Base-by-base conservation (phyloP, 2,329 filamentous ascomycete species). In the Arthroderma uncinatum region DNA sequence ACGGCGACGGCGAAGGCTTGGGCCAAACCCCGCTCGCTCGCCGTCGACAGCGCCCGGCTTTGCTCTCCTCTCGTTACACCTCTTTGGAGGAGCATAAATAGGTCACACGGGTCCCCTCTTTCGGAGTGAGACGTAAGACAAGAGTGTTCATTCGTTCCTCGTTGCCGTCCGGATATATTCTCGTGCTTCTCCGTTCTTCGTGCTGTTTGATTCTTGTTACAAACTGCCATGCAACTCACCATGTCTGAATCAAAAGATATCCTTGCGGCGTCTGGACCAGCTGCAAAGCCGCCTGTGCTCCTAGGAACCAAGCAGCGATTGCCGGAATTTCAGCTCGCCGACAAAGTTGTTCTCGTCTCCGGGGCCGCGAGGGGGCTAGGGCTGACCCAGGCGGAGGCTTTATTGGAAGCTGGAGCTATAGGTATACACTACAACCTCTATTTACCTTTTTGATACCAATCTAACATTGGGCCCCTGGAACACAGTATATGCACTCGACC, bases 291-390 rank as follows among this genome's bases (percentile, higher is more conserved):
- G 3, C 25, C 44, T 8, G 40, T 57, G 8, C 53, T 33, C 19
- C 33, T 59, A n/a, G 57, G 55, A 21, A 62, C 56, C 19, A 59
- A 59, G 57, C 36, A 28, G 54, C 63, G 71, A 54, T 73, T 91
- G 54, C 83, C 86, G 47, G 89, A 93, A 67, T 93, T 93, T 75
- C 84, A 79, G 65, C 78, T 94, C 61, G 78, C 80, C 61, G 81
- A 82, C 71, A 89, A 83, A 70, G 79, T 87, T 1, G 80, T 89
- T 50, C 69, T 87, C 30, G 83, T 90, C 2, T 86, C 85, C 1
- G 87, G 87, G 16, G 87, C 81, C 56, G 86, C 81, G 1, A 78
- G 83, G 59, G 87, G 87, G 0, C 77, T 91, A 8, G 87, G 87
- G n/a, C 72, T 92, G 19, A 81, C 84, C 4, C 81, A 90, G 64